Evolutionary conservation across 352 stramenopile species (phyloP).

Genomic region (Phytopythium litorale): DNA sequence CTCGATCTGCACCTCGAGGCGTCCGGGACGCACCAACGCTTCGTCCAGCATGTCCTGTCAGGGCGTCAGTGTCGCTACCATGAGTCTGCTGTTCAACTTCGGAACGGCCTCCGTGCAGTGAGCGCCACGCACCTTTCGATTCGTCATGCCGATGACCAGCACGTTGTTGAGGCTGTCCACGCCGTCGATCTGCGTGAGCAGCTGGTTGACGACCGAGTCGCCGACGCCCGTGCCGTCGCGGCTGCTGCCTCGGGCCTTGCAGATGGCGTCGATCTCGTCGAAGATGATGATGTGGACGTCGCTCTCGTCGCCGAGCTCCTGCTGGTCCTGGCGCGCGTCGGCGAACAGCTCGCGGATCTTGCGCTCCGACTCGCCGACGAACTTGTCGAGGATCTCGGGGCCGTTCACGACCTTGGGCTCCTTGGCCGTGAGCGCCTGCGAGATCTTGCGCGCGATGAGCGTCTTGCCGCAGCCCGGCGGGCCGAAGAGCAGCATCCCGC

Average conservation of each 20-base stretch:
- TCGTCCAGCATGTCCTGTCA: constrained; percentile 91
- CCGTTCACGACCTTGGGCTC: constrained; percentile 98
- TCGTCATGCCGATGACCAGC: constrained; percentile 99
- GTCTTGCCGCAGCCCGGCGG: constrained; percentile 94
- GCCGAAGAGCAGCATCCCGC: constrained; percentile 89
- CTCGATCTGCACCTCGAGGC: constrained; percentile 99
- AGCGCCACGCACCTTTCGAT: constrained; percentile 88
- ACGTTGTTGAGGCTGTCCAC: constrained; percentile 99
- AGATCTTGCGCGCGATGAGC: constrained; percentile 98
- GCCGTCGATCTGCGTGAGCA: constrained; percentile 99
- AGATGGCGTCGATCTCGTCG: constrained; percentile 99
- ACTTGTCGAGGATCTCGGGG: constrained; percentile 99
- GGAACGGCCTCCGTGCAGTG: background rate
- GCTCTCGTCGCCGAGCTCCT: constrained; percentile 93
- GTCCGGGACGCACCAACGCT: constrained; percentile 96
- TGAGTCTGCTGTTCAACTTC: background rate
- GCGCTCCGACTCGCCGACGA: constrained; percentile 97
- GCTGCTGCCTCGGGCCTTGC: constrained; percentile 93
- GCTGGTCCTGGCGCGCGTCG: constrained; percentile 88
- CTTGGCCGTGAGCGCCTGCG: constrained; percentile 94
- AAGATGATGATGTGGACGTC: constrained; percentile 99
- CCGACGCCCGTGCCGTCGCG: constrained; percentile 94
- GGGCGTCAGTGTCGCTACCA: background rate
- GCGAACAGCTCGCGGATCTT: constrained; percentile 99
- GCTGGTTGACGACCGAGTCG: constrained; percentile 99